These are phyloP conservation scores for Aspergillus texensis DNA, from an alignment of 2,329 filamentous ascomycete genomes.

Conservation along the genomic window DNA sequence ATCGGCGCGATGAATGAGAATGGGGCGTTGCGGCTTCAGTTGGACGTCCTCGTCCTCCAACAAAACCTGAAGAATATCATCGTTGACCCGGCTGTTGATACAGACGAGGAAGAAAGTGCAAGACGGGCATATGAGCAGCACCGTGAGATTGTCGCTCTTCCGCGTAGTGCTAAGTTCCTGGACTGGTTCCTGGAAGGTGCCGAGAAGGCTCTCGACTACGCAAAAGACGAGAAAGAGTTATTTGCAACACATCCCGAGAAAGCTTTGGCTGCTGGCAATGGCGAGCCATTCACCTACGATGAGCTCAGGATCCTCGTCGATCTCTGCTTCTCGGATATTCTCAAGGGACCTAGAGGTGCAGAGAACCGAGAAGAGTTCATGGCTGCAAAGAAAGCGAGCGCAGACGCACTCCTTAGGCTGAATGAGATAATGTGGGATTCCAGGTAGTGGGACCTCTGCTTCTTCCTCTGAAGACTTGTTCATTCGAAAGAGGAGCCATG, in stretches of 20 bases:
- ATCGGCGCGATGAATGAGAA: conserved; percentile 82
- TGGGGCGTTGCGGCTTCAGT: conserved; percentile 83
- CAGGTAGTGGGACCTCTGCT: conserved; percentile 21
- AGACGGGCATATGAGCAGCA: conserved; percentile 14
- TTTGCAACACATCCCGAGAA: conserved; percentile 39
- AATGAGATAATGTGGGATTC: conserved; percentile 54
- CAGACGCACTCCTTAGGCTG: conserved; percentile 47
- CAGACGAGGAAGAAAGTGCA: conserved; percentile 9
- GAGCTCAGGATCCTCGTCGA: conserved; percentile 50
- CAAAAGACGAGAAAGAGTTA: conserved; percentile 47
- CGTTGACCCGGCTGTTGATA: conserved; percentile 30
- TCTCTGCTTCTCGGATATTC: conserved; percentile 48
- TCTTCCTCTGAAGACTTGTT: background rate
- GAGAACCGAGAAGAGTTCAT: conserved; percentile 51
- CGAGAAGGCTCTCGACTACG: conserved; percentile 47
- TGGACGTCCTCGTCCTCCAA: conserved; percentile 93
- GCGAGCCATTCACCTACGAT: conserved; percentile 49
- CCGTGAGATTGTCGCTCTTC: conserved; percentile 44
- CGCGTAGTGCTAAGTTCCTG: conserved; percentile 49
- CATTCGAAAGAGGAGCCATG: background rate
- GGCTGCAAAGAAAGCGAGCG: conserved; percentile 48
- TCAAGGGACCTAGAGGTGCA: conserved; percentile 43
- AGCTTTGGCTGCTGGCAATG: conserved; percentile 40
- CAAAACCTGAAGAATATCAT: conserved; percentile 94
- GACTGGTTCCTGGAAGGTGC: conserved; percentile 52